Conservation (phyloP, 108 stramenopile species). For the Cafeteria roenbergensis region DNA sequence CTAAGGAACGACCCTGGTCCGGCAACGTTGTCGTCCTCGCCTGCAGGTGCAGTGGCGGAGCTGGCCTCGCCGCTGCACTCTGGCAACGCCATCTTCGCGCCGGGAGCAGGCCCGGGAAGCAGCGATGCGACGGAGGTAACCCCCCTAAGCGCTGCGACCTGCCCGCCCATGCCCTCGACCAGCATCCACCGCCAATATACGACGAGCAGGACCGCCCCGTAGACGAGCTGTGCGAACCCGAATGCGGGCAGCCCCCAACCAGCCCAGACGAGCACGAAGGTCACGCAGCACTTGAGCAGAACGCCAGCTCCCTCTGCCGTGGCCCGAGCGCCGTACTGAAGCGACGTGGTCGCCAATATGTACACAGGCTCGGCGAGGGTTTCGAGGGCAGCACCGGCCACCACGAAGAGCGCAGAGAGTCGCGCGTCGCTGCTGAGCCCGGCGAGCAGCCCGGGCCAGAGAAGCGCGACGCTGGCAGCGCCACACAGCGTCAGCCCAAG, state of each 20-base stretch:
- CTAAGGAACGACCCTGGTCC: slow-evolving; percentile 21
- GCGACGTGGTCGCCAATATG: neutral
- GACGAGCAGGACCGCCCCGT: slow-evolving; percentile 39
- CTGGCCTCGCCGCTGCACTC: neutral
- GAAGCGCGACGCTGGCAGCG: neutral
- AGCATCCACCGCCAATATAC: slow-evolving; percentile 40
- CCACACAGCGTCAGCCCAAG: neutral
- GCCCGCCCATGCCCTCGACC: no score
- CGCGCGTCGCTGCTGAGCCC: neutral
- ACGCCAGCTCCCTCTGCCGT: neutral
- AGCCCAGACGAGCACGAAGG: neutral
- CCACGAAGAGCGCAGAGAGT: neutral
- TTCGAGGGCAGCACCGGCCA: neutral
- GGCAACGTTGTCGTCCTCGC: neutral
- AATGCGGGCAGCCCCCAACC: slow-evolving; percentile 34
- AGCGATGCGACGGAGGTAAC: neutral
- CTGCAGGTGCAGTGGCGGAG: neutral
- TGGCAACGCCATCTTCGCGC: neutral
- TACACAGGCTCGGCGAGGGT: neutral
- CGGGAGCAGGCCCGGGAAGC: neutral
- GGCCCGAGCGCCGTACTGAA: neutral
- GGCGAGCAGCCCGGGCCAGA: neutral
- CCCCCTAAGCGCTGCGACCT: no score
- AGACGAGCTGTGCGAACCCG: slow-evolving; percentile 60
- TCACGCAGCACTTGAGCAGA: neutral